phyloP scores from a whole-genome alignment of 805 yeast genomes.

The Candida suzukii region DNA sequence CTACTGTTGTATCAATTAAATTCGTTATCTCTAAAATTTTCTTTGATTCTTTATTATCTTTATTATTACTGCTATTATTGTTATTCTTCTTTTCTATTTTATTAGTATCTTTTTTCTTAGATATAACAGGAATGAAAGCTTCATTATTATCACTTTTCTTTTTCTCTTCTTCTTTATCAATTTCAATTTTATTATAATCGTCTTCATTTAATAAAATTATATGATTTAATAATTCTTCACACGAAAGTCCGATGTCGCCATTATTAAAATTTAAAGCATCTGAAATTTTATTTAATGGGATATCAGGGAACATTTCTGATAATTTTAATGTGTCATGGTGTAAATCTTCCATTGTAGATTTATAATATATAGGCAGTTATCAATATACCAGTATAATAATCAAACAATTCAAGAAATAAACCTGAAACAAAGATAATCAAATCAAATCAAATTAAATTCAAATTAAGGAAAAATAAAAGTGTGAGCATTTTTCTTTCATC shows the following conservation, averaged over 20 bases:
- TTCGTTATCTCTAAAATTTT: neutral
- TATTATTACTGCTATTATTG: neutral
- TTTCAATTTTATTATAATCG: slow-evolving; percentile 8
- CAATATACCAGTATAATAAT: too few species aligned
- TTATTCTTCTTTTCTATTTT: neutral
- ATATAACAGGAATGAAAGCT: neutral
- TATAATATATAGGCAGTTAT: too few species aligned
- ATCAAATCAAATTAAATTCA: too few species aligned
- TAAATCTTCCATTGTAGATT: neutral
- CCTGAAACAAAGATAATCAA: too few species aligned
- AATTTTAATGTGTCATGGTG: slow-evolving; percentile 9
- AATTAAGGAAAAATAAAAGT: too few species aligned
- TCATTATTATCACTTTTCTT: neutral
- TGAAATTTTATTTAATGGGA: slow-evolving; percentile 23
- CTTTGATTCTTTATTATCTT: neutral
- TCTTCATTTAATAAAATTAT: slow-evolving; percentile 5
- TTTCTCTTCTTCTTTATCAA: slow-evolving; percentile 8
- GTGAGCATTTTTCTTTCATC: too few species aligned
- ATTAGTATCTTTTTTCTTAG: neutral
- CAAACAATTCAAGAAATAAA: too few species aligned
- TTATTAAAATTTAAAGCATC: slow-evolving; percentile 22
- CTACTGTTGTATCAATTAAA: slow-evolving; percentile 8
- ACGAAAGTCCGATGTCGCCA: slow-evolving; percentile 25
- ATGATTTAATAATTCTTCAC: slow-evolving; percentile 24
- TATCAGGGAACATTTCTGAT: slow-evolving; percentile 40